Evolutionary conservation across 306 rosid genomes (phyloP).

Genomic region (Fragaria nilgerrensis): DNA sequence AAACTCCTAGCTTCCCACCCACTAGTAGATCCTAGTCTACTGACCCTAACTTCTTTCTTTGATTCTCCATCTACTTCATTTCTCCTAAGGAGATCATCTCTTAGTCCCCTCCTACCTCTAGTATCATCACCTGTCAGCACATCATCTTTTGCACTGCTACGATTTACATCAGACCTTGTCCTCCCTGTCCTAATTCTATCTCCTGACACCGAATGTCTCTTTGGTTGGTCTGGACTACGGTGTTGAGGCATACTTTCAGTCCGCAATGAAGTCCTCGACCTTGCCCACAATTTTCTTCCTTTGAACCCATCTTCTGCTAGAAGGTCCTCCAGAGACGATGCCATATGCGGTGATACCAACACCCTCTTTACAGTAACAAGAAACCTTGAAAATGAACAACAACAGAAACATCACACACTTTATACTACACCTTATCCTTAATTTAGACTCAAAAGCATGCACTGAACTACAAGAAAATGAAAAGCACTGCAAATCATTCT

Average conservation of each 20-base stretch:
- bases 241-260: conserved; percentile 29
- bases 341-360: conserved; percentile 39
- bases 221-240: conserved; percentile 11
- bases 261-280: conserved; percentile 48
- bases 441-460: background rate
- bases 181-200: conserved; percentile 24
- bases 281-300: conserved; percentile 43
- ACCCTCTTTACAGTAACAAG: conserved; percentile 2
- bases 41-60: conserved; percentile 27
- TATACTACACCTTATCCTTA: background rate
- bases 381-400: conserved; percentile 17
- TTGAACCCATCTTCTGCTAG: conserved; percentile 78
- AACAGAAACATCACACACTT: background rate
- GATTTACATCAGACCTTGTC: conserved; percentile 25
- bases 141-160: conserved; percentile 8
- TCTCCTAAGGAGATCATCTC: conserved; percentile 24
- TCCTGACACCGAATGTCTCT: conserved; percentile 22
- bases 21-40: conserved; percentile 12
- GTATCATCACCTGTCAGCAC: background rate
- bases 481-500: background rate
- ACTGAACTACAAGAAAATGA: conserved; percentile 3
- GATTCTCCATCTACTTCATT: conserved; percentile 21
- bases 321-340: conserved; percentile 77
- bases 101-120: conserved; percentile 15
- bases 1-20: conserved; percentile 1